Evolutionary conservation across 768 basidiomycete species (phyloP).

Genomic region (Suillus plorans): DNA sequence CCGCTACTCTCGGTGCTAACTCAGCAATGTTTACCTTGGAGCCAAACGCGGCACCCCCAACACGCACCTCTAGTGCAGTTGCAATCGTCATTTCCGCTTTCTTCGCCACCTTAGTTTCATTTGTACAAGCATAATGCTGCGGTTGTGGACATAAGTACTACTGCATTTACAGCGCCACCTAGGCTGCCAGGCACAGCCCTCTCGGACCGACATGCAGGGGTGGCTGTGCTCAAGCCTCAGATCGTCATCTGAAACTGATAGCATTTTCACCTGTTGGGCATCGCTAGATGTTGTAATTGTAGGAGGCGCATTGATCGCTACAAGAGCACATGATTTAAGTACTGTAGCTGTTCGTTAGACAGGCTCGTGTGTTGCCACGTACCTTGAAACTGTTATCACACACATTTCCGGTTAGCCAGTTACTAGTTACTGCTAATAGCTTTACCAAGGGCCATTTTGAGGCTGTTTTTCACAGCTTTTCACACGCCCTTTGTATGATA

Average conservation of each 20-base stretch:
- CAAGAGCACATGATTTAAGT: background rate
- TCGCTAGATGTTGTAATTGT: background rate
- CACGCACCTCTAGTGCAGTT: slow-evolving; percentile 1
- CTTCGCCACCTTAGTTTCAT: slow-evolving; percentile 10
- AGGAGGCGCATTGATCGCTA: background rate
- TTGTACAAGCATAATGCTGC: background rate
- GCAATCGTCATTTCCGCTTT: slow-evolving; percentile 12
- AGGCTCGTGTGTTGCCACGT: background rate
- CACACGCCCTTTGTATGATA: background rate
- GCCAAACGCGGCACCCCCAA: slow-evolving; percentile 13
- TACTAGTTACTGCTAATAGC: background rate
- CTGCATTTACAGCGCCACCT: background rate
- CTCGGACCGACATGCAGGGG: background rate
- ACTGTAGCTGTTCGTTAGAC: background rate
- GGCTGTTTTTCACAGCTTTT: background rate
- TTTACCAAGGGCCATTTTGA: too few relatives aligned
- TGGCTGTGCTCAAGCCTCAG: background rate
- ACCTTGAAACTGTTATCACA: background rate
- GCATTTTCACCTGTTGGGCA: too few relatives aligned
- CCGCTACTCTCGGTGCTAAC: slow-evolving; percentile 21
- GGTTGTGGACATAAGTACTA: background rate
- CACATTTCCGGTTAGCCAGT: background rate
- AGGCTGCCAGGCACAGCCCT: background rate
- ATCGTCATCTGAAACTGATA: background rate
- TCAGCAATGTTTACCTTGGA: slow-evolving; percentile 12